Base-by-base conservation (phyloP, 495 filamentous ascomycete species). In the Trichoderma reesei region DNA sequence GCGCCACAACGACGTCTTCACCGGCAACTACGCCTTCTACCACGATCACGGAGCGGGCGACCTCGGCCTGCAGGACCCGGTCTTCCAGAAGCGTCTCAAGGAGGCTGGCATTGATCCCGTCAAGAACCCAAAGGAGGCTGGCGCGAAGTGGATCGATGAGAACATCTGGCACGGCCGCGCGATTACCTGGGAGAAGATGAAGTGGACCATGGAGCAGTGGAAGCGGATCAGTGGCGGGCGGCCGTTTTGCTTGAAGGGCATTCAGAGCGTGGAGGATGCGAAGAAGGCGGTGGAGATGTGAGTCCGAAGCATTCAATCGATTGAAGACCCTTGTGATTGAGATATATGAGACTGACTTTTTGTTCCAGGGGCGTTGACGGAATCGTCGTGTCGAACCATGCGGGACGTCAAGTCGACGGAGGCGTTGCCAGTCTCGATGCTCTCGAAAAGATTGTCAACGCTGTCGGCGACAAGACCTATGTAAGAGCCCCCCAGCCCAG, bases 11-110 rank as follows among this genome's bases (percentile, higher is more conserved):
- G 84, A 88, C 65, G 77, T 83, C 16, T 71, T 73, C 3, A 78
- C 72, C 0, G 77, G 75, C 14, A 87, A 88, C 68, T 87, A 88
- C 68, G 84, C 86, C 8, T 88, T 88, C 69, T 87, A 87, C 66
- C 82, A 68, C 61, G 69, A 67, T 8, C 67, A 69, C 63, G 71
- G 71, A 39, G 71, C 67, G 0, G 51, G 51, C 9, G 82, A 85
- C 38, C 65, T 88, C 7, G 86, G 84, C 0, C 75, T 88, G 0
- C 65, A 69, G 5, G 86, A 88, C 64, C 81, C 83, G 0, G 83
- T 84, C 0, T 88, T 88, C 65, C 74, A 77, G 67, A 77, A 78
- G 62, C 73, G 82, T 5, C 72, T 83, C 36, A 68, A 66, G 18
- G 81, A 80, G 34, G 20, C 60, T 13, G 37, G 56, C 3, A 63